Percentiles rank a stretch among this genome's conserved stretches.
phyloP scores from a whole-genome alignment of 768 basidiomycete genomes.

The Termitomyces sp. region DNA sequence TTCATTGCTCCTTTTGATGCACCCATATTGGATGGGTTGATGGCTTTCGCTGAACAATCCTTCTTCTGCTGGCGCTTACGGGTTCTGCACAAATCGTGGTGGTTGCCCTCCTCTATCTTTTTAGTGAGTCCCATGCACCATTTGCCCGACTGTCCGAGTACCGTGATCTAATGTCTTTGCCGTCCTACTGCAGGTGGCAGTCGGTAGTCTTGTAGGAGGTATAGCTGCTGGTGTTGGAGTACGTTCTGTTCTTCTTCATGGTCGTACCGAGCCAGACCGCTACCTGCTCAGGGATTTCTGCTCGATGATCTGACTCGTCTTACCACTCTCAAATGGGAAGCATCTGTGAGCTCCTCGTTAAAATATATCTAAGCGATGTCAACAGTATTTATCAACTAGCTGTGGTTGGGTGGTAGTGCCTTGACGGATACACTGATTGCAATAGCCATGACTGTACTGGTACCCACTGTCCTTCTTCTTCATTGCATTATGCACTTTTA shows the following conservation, averaged over 20 bases:
- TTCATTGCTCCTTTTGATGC: background rate
- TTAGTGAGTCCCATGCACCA: background rate
- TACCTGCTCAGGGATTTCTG: background rate
- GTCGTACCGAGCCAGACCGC: background rate
- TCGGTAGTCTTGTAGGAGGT: constrained; percentile 1
- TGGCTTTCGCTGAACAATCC: background rate
- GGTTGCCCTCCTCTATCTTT: background rate
- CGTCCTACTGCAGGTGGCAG: background rate
- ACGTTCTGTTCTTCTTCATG: background rate
- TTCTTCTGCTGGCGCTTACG: background rate
- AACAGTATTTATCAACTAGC: background rate
- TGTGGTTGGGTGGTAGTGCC: background rate
- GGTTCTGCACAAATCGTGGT: background rate
- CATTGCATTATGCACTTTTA: background rate
- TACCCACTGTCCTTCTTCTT: background rate
- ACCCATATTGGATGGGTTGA: background rate
- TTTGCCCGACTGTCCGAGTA: background rate
- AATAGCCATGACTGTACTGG: background rate
- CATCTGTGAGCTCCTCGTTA: background rate
- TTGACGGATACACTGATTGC: background rate
- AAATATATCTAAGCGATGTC: background rate
- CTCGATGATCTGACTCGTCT: background rate
- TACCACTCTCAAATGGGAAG: constrained; percentile 3
- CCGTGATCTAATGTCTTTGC: background rate
- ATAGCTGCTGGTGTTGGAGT: constrained; percentile 7